These are phyloP conservation scores for Metschnikowia koreensis DNA, from an alignment of 805 yeast genomes.

Conservation along the genomic window DNA sequence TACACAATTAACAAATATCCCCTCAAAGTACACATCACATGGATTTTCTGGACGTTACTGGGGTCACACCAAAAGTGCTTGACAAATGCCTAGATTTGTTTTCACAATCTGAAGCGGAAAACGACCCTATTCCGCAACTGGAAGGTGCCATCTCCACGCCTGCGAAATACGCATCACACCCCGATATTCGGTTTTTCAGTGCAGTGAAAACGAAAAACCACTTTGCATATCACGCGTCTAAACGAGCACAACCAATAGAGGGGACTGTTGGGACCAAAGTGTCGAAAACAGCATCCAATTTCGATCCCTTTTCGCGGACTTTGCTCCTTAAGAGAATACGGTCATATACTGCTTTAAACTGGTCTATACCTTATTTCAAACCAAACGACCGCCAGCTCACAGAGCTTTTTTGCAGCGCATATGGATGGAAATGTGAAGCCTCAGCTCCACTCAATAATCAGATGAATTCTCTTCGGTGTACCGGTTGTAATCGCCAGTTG, in stretches of 20 bases:
- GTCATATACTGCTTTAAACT: slow-evolving; percentile 46
- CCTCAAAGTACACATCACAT: neutral
- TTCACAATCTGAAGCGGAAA: neutral
- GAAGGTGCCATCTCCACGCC: slow-evolving; percentile 10
- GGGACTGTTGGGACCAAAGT: neutral
- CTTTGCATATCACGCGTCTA: slow-evolving; percentile 35
- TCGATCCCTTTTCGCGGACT: slow-evolving; percentile 39
- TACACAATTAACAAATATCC: no score
- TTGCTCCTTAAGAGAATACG: slow-evolving; percentile 39
- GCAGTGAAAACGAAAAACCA: slow-evolving; percentile 36
- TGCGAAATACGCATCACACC: slow-evolving; percentile 25
- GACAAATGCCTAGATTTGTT: slow-evolving; percentile 15
- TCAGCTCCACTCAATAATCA: slow-evolving; percentile 21
- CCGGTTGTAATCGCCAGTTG: slow-evolving; percentile 30
- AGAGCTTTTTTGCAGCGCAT: slow-evolving; percentile 48
- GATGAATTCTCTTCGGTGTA: slow-evolving; percentile 35
- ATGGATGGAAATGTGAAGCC: slow-evolving; percentile 53
- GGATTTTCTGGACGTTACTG: slow-evolving; percentile 3
- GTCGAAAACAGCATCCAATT: slow-evolving; percentile 14
- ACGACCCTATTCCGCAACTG: neutral
- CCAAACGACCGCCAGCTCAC: slow-evolving; percentile 26
- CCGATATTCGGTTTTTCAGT: slow-evolving; percentile 40
- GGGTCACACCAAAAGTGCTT: slow-evolving; percentile 17
- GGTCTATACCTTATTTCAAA: slow-evolving; percentile 37
- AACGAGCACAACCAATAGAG: slow-evolving; percentile 7